Evolutionary conservation across 495 filamentous ascomycete genomes (phyloP).

Genomic region (Tuber aestivum): DNA sequence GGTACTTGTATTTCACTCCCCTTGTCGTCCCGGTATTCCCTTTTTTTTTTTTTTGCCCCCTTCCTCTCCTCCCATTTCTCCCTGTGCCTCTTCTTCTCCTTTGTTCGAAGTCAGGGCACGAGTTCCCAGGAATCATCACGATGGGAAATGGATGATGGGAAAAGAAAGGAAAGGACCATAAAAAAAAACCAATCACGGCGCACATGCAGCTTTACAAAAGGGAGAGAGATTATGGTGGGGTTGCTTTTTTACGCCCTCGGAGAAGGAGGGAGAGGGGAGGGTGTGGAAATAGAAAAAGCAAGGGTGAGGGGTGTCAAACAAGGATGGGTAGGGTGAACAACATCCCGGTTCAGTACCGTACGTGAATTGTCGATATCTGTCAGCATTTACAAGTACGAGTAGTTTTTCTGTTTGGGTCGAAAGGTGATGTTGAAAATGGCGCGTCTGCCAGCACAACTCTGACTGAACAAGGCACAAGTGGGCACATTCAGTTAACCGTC

Average conservation of each 20-base stretch:
- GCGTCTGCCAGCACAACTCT: not conserved
- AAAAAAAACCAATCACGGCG: not conserved
- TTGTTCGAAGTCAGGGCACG: not conserved
- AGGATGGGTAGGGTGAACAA: not conserved
- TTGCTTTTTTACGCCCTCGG: not conserved
- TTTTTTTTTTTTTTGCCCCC: constrained; percentile 3
- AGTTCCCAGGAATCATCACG: not conserved
- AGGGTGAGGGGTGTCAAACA: not conserved
- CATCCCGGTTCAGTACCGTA: not conserved
- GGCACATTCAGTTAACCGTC: not conserved
- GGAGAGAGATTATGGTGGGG: not conserved
- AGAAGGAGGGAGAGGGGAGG: not conserved
- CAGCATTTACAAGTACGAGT: too few species aligned
- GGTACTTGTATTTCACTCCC: not conserved
- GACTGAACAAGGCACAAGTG: not conserved
- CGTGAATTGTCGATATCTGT: not conserved
- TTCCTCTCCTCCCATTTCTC: not conserved
- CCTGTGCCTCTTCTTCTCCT: not conserved
- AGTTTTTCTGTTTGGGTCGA: not conserved
- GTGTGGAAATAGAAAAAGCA: not conserved
- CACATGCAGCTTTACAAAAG: not conserved
- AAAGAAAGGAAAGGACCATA: not conserved
- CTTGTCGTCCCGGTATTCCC: constrained; percentile 7
- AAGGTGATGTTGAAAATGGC: not conserved
- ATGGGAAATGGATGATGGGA: not conserved